Conservation (phyloP, 352 stramenopile genomes). For the Globisporangium polare region DNA sequence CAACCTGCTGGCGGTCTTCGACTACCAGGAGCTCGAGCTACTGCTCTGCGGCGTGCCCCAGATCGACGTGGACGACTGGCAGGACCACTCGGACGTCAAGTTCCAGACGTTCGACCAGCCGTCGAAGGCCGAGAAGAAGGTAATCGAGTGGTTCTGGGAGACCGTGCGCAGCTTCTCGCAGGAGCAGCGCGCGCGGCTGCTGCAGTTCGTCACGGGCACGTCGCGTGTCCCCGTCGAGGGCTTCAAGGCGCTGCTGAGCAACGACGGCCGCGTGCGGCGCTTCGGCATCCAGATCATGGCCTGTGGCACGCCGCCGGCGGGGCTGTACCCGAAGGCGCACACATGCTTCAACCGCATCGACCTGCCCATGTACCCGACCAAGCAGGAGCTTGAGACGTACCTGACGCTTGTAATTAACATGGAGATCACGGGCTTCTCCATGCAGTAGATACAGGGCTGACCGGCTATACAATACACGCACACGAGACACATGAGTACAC, state of each 20-base stretch:
- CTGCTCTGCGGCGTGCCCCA: slow-evolving; percentile 89
- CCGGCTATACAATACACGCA: slow-evolving; percentile 24
- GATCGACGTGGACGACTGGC: slow-evolving; percentile 91
- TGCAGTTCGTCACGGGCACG: slow-evolving; percentile 91
- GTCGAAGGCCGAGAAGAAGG: slow-evolving; percentile 46
- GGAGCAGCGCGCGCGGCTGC: slow-evolving; percentile 78
- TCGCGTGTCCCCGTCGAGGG: slow-evolving; percentile 92
- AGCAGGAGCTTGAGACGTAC: slow-evolving; percentile 91
- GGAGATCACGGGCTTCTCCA: slow-evolving; percentile 96
- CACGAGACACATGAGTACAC: background rate
- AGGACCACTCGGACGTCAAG: slow-evolving; percentile 76
- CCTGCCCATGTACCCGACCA: slow-evolving; percentile 69
- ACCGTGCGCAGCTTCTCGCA: slow-evolving; percentile 72
- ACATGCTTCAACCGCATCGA: slow-evolving; percentile 89
- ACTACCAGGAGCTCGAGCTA: slow-evolving; percentile 95
- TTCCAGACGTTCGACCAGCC: slow-evolving; percentile 73
- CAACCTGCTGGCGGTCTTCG: slow-evolving; percentile 87
- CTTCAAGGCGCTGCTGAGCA: slow-evolving; percentile 87
- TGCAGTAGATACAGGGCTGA: slow-evolving; percentile 75
- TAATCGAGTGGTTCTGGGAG: slow-evolving; percentile 90
- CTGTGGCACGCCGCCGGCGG: slow-evolving; percentile 62
- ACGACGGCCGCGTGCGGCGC: slow-evolving; percentile 85
- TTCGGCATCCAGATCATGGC: slow-evolving; percentile 97
- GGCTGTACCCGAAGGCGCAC: slow-evolving; percentile 80
- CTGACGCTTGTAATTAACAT: slow-evolving; percentile 97